Evolutionary conservation across 371 early-diverging fungal species (phyloP), one percentile per base, ranked within the genome.

Genomic region (Mucor piriformis): DNA sequence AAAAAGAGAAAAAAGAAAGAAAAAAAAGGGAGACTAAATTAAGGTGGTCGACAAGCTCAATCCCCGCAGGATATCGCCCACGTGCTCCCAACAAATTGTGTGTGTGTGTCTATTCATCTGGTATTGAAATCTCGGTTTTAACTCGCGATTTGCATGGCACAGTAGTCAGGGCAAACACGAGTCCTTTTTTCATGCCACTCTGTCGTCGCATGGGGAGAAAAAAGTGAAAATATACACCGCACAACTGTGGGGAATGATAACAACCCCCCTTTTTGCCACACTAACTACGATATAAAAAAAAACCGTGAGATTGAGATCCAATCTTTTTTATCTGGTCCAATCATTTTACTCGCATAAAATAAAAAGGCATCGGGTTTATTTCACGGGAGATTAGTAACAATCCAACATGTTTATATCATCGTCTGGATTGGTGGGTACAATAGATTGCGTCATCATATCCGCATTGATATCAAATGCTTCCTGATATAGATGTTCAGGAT

Each of bases 381-480:
- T 37, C 37, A 37, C 37, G 37, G 11, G 37, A 6, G 4, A 11
- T 37, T 57, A 66, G n/a, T 66, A 55, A 16, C 66, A 66, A 49
- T 66, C 66, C 48, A 66, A 34, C 61, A 61, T 54, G 15, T 61
- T 61, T 0, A 61, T 50, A 61, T 61, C 65, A 50, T 61, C 66
- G 5, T 66, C 57, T 21, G 61, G 57, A 27, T 65, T 38, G n/a
- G 21, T 42, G 16, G 66, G 61, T 11, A 64, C 50, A n/a, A 59
- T 64, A 13, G 65, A 64, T 1, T 54, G 59, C 29, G 68, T 76
- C 77, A 76, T 76, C 74, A 71, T 69, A 16, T 56, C 61, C 3
- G 72, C 64, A 65, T 71, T 67, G 43, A 76, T 71, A 43, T 69
- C 77, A 46, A 76, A 65, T 11, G 74, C 70, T 57, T 77, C 78